Base-by-base conservation (phyloP, 306 rosid genomes). In the Trifolium dubium region DNA sequence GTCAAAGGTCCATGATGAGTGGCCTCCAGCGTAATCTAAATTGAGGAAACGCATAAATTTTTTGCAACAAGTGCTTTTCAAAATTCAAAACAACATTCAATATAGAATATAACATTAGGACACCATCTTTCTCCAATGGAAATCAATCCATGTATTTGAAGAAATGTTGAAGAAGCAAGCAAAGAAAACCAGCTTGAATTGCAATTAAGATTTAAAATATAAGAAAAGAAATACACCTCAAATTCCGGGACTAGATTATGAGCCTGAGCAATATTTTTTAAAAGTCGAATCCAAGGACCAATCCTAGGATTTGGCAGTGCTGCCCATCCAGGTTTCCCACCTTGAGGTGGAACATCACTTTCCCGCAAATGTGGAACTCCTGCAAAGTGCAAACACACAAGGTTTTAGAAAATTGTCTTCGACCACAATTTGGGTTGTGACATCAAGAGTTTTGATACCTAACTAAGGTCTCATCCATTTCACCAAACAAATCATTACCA, bases 251-350 rank as follows among this genome's bases (percentile, higher is more conserved):
- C 83, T 46, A 94, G 73, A 72, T 88, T 79, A 76, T 67, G 97
- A 75, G 89, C 88, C 32, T 84, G 64, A 1, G 96, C 95, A 77
- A 94, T 83, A 5, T 74, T 83, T 78, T 83, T 92, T 80, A 94
- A 44, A 55, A 82, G 88, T 77, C 97, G 83, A 30, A 94, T 84
- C 99, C 99, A 94, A 5, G 99, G 92, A 5, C 97, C 97, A 0
- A 94, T 92, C 64, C 99, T 67, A 34, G 96, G 99, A 81, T 59
- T 85, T 10, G 96, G 95, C 10, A 84, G 83, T 2, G 87, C 95
- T 29, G 96, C 99, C 96, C 99, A 94, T 46, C 97, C 97, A 4
- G 97, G 93, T 83, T 77, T 92, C 37, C 99, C 97, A 17, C 99
- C 99, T 73, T 92, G 97, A 0, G 90, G 97, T n/a, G 91, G 86